Base-by-base conservation (phyloP, 2,329 filamentous ascomycete species). In the Hypoxylon sp. region DNA sequence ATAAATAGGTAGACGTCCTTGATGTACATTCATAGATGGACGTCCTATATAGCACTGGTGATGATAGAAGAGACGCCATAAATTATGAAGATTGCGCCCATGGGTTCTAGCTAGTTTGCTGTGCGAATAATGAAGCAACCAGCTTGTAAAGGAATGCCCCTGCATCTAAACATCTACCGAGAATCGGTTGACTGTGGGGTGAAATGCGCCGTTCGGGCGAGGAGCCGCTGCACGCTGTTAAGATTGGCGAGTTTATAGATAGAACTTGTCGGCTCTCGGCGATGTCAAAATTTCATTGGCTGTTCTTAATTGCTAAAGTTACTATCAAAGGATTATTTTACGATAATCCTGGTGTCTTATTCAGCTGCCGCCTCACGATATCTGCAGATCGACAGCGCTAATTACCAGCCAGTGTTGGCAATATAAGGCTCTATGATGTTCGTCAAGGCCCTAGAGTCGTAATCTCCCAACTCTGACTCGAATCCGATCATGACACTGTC, bases 371-470 rank as follows among this genome's bases (percentile, higher is more conserved):
- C 17, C 39, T 44, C 11, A 44, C 3, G 39, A 8, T 10, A 22
- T 10, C 19, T 22, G 3, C 10, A 44, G 39, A 44, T 44, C 39
- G 39, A 44, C 39, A 44, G 14, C 10, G 3, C 39, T 22, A 29
- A 50, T 74, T 47, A 74, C 74, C 73, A 74, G 35, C 65, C 66
- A 2, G 68, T 61, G 10, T 75, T 74, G 5, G 68, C 66, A 47
- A 76, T 73, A 52, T 74, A 75, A 31, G 74, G 74, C 63, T 76
- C 74, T 22, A 74, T 73, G 31, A 74, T 75, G 52, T 73, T 72
- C 17, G 74, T 70, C 59, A 76, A 35, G 22, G 39, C 63, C n/a
- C 72, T 71, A 5, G 73, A 72, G 50, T 74, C 71, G 29, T 73
- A 76, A n/a, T 64, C 52, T 10, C 70, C 72, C 13, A 76, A 55